phyloP scores from a whole-genome alignment of 2,329 filamentous ascomycete species.

The Ascochyta viciae-villosae region DNA sequence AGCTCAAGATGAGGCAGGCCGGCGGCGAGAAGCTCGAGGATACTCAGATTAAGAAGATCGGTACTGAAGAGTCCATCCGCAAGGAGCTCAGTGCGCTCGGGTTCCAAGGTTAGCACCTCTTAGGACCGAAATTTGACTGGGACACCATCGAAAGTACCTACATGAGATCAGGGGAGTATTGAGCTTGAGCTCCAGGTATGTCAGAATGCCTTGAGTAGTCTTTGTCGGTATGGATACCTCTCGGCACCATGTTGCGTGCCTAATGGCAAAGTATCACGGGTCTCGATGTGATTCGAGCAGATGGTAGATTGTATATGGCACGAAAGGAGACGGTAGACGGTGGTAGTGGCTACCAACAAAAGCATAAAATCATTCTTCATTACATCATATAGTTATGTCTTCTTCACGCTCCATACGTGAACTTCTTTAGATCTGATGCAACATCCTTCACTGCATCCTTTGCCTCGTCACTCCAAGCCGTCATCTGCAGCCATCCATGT shows the following conservation, averaged over 20 bases:
- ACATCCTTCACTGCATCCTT: slow-evolving; percentile 9
- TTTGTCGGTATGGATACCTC: no score
- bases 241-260: no score
- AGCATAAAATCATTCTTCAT: slow-evolving; percentile 19
- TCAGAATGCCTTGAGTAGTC: no score
- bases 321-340: slow-evolving; percentile 2
- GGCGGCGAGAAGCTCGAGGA: slow-evolving; percentile 97
- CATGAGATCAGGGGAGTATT: neutral
- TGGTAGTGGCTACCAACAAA: slow-evolving; percentile 2
- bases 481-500: slow-evolving; percentile 13
- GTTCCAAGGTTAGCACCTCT: slow-evolving; percentile 33
- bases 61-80: slow-evolving; percentile 82
- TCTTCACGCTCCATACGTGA: neutral
- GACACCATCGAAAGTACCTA: neutral
- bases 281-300: neutral
- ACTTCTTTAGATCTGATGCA: neutral
- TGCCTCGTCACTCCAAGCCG: slow-evolving; percentile 8
- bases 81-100: slow-evolving; percentile 78
- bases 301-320: slow-evolving; percentile 3
- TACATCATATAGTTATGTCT: neutral
- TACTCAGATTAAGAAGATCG: slow-evolving; percentile 98
- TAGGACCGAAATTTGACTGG: slow-evolving; percentile 12
- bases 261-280: neutral
- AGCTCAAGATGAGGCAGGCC: slow-evolving; percentile 95
- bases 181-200: no score